These are phyloP conservation scores for Termitomyces sp. DNA, from an alignment of 768 basidiomycete species.

Conservation along the genomic window DNA sequence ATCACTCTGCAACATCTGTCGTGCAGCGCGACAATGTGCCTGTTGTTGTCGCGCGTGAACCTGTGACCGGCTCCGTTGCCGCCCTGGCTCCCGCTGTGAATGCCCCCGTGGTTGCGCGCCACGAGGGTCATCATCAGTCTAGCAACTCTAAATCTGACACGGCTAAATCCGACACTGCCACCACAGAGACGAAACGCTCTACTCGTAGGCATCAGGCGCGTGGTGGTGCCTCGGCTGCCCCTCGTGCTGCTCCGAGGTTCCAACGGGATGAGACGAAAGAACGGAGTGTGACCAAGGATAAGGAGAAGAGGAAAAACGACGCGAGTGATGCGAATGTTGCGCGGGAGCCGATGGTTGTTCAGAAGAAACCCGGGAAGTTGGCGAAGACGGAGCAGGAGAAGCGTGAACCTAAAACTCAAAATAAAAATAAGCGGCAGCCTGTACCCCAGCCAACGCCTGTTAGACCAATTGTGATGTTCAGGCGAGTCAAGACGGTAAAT, in stretches of 20 bases:
- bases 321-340: neutral
- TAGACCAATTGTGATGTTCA: neutral
- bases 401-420: neutral
- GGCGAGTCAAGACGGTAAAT: neutral
- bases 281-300: neutral
- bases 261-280: constrained; percentile 1
- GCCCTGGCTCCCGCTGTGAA: neutral
- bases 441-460: neutral
- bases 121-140: neutral
- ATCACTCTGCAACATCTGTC: constrained; percentile 6
- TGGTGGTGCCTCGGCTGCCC: neutral
- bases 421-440: neutral
- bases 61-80: neutral
- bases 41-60: neutral
- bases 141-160: neutral
- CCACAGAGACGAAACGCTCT: neutral
- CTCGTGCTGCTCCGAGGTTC: constrained; percentile 4
- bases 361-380: neutral
- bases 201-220: constrained; percentile 2
- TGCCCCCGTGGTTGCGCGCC: neutral
- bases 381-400: neutral
- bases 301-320: neutral
- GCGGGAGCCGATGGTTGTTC: neutral
- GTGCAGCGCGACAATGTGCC: neutral
- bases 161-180: neutral